Conservation (phyloP, 2,329 filamentous ascomycete genomes). For the Beauveria asiatica region DNA sequence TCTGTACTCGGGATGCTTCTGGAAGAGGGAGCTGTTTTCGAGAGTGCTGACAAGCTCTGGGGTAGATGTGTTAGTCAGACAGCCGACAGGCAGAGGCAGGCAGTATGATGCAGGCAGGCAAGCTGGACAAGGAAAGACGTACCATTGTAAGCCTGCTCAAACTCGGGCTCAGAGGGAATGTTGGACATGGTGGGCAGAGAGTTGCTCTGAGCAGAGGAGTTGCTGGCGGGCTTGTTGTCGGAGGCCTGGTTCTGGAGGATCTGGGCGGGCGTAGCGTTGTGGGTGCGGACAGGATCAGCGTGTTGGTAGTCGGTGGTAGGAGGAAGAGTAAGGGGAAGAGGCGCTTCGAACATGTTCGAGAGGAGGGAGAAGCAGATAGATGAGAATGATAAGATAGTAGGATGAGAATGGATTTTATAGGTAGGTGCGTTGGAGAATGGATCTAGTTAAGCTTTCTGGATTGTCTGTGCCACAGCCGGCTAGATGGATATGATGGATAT, state of each 20-base stretch:
- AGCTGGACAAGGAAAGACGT: constrained; percentile 13
- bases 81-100: background rate
- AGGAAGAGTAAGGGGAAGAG: constrained; percentile 8
- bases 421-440: background rate
- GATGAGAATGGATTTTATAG: constrained; percentile 6
- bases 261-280: constrained; percentile 5
- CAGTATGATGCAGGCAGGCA: background rate
- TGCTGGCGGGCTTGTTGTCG: constrained; percentile 8
- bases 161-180: constrained; percentile 85
- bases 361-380: background rate
- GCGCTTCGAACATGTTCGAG: constrained; percentile 3
- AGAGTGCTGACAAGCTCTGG: constrained; percentile 90
- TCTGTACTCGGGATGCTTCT: constrained; percentile 90
- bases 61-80: background rate
- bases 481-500: background rate
- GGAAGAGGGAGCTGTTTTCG: constrained; percentile 85
- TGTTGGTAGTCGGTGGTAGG: constrained; percentile 3
- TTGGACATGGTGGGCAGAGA: constrained; percentile 56
- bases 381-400: background rate
- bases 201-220: constrained; percentile 9
- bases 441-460: background rate
- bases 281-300: background rate
- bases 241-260: constrained; percentile 9
- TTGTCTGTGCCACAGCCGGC: background rate
- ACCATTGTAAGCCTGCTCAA: constrained; percentile 98